Evolutionary conservation across 2,329 filamentous ascomycete species (phyloP), one percentile per base, ranked within the genome.

Genomic region (Aureobasidium sp.): DNA sequence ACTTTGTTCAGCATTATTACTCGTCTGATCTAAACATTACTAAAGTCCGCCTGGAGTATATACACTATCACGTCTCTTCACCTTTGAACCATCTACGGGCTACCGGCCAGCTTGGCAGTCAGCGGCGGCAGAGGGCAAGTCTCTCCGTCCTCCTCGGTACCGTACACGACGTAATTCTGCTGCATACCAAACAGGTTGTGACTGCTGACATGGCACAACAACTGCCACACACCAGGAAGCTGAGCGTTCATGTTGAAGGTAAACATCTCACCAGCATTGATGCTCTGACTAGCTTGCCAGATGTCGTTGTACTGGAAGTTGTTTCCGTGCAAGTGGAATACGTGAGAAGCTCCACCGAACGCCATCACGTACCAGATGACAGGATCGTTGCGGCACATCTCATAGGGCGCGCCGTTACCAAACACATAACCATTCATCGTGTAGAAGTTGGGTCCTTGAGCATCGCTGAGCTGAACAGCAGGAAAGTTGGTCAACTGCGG

Each of bases 311-410:
- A 64, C 44, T 48, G 31, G 56, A 71, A 64, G 34, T 66, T 64
- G 57, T 70, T 67, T 11, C 71, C 71, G 52, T 71, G 70, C 64
- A 70, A 64, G 48, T 72, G 70, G 60, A 70, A 69, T 22, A 70
- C 68, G 49, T 72, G 70, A 17, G 64, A 66, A 15, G 65, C 67
- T 17, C 42, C 45, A 17, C 67, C 69, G 25, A 66, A 68, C 11
- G 69, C 67, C 59, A 68, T 68, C 29, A 69, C 61, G 53, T 71
- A 72, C 70, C 70, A 72, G 58, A 72, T 70, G n/a, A 68, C 68
- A 11, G 67, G 63, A 44, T 72, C 70, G 60, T 67, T 60, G 2
- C 67, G 31, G 59, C 70, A 72, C 68, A 71, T 71, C 45, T 71
- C 65, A 64, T 70, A 71, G 12, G 65, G 62, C 11, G 70, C 69